These are phyloP conservation scores for Zanthoxylum bungeanum DNA, from an alignment of 345 rosid species.

Conservation along the genomic window DNA sequence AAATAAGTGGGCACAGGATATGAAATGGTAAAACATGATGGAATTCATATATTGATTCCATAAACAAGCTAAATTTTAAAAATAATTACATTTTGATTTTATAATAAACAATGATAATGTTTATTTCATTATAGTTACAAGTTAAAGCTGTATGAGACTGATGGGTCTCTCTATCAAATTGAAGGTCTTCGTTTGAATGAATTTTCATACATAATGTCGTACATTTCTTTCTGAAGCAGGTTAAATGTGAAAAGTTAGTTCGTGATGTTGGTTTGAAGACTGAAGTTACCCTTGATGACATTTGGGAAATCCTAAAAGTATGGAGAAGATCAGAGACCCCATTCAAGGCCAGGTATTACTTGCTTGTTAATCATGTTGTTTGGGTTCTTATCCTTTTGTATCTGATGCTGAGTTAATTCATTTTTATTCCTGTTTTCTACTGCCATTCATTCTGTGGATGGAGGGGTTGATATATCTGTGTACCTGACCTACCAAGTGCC, in stretches of 20 bases:
- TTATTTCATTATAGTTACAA: not conserved
- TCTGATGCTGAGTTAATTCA: not conserved
- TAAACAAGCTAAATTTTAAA: not conserved
- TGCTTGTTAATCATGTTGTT: not conserved
- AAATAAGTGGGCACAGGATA: not conserved
- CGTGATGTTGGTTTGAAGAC: constrained; percentile 72
- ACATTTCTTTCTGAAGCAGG: constrained; percentile 43
- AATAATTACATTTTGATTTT: not conserved
- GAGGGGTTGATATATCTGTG: no score
- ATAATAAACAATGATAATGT: no score
- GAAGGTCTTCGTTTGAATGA: not conserved
- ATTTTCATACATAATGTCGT: not conserved
- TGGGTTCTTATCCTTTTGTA: not conserved
- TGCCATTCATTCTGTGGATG: not conserved
- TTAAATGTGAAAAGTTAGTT: constrained; percentile 57
- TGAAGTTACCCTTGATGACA: constrained; percentile 58
- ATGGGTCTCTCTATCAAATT: not conserved
- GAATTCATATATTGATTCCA: not conserved
- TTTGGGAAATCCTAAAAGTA: constrained; percentile 44
- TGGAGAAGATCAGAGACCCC: constrained; percentile 52
- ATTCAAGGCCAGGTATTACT: constrained; percentile 70
- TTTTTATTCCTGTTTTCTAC: not conserved
- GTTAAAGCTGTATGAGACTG: not conserved
- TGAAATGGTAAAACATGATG: not conserved
- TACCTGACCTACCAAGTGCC: not conserved